Evolutionary conservation across 805 yeast genomes (phyloP), one percentile per base, ranked within the genome.

Genomic region (Starmerella riodocensis): DNA sequence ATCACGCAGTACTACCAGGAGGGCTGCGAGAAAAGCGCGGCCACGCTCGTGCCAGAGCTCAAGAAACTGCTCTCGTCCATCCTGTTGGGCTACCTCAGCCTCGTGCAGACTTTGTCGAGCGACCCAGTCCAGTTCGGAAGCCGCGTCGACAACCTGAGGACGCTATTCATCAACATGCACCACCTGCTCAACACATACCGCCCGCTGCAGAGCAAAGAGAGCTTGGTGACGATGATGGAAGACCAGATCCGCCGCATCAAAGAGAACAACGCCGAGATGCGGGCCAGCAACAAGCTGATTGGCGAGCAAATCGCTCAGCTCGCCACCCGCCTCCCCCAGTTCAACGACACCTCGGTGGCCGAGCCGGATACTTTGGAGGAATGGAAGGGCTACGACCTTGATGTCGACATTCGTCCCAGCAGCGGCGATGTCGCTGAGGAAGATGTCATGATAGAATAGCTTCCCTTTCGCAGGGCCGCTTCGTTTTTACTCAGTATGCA

Each of bases 121-220:
- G 74, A 80, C 43, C 96, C 98, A 1, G 69, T 70, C 18, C 63
- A 71, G 43, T 73, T 68, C 47, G 69, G 69, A 2, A 57, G 60
- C 5, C 80, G 83, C 51, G 72, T 85, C 21, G 94, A 85, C 47
- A 74, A 83, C 48, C 73, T 91, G 28, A 72, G 93, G 46, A 69
- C 78, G 12, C 74, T 88, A 9, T 63, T 91, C 37, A 78, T 88
- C 54, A 91, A 91, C 54, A 76, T 91, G 47, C 96, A 91, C 56
- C 97, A 91, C 57, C 63, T 91, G 27, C 62, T 91, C 42, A 91
- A 91, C 57, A 85, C 86, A 37, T 91, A 91, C 59, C 67, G 98
- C 45, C 91, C 96, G 3, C 97, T 91, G 59, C 98, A 91, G 56
- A 79, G 94, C 3, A 67, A 96, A 37, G 98, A 91, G 53, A 77